phyloP scores from a whole-genome alignment of 140 eudicot genomes.

The Anethum foeniculum region DNA sequence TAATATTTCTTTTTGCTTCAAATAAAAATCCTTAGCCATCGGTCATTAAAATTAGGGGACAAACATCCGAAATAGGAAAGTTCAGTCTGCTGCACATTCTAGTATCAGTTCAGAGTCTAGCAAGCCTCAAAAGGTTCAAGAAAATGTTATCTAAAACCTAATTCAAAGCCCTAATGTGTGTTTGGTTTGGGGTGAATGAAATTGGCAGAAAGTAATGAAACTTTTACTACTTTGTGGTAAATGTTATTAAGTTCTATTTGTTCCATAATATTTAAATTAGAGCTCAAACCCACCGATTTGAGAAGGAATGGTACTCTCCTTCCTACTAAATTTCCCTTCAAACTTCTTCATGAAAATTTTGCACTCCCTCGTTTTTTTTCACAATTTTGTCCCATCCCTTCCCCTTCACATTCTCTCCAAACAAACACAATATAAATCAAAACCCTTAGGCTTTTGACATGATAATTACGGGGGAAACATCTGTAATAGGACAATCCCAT shows the following conservation, averaged over 20 bases:
- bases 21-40: neutral
- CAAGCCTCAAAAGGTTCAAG: neutral
- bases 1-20: no score
- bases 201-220: neutral
- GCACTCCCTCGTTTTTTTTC: neutral
- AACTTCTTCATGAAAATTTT: neutral
- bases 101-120: neutral
- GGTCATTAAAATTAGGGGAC: neutral
- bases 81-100: neutral
- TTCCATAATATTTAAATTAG: neutral
- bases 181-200: neutral
- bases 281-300: neutral
- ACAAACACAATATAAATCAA: neutral
- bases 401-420: neutral
- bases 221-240: neutral
- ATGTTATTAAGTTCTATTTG: neutral
- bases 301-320: neutral
- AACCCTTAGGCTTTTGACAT: neutral
- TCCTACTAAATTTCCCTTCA: neutral
- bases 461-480: neutral
- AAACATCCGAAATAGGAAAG: neutral
- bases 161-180: neutral
- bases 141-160: neutral
- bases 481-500: neutral
- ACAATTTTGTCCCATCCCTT: neutral